Percentiles rank a stretch among this genome's conserved stretches.
These are phyloP conservation scores for Aspergillus ruber DNA, from an alignment of 2,329 filamentous ascomycete species.

Conservation along the genomic window DNA sequence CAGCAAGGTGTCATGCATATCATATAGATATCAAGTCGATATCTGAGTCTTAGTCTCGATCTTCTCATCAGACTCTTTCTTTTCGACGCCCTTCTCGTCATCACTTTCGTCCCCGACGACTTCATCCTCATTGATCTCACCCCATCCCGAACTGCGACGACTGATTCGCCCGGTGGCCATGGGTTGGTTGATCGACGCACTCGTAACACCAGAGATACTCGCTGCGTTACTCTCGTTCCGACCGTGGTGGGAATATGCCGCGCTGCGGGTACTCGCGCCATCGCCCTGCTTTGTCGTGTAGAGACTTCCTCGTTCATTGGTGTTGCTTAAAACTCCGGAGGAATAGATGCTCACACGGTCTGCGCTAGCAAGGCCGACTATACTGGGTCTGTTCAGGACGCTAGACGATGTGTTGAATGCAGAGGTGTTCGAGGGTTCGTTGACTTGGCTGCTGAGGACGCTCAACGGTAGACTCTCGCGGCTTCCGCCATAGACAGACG, in stretches of 20 bases:
- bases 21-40: constrained; percentile 1
- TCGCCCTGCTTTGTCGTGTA: constrained; percentile 63
- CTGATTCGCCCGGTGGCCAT: constrained; percentile 32
- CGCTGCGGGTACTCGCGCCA: constrained; percentile 71
- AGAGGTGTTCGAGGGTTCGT: constrained; percentile 37
- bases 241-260: constrained; percentile 62
- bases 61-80: constrained; percentile 28
- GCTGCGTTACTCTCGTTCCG: constrained; percentile 76
- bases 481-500: constrained; percentile 58
- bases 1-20: too few species aligned
- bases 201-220: constrained; percentile 57
- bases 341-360: constrained; percentile 69
- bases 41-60: constrained; percentile 3
- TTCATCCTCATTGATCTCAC: constrained; percentile 27
- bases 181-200: constrained; percentile 27
- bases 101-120: constrained; percentile 28
- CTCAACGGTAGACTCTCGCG: constrained; percentile 59
- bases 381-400: constrained; percentile 42
- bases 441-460: constrained; percentile 52
- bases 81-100: constrained; percentile 8
- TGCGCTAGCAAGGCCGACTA: constrained; percentile 49
- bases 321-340: constrained; percentile 54
- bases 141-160: constrained; percentile 40
- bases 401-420: constrained; percentile 33
- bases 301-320: constrained; percentile 73